These are phyloP conservation scores for Mitragyna speciosa DNA, from an alignment of 257 asterid genomes.

Conservation along the genomic window DNA sequence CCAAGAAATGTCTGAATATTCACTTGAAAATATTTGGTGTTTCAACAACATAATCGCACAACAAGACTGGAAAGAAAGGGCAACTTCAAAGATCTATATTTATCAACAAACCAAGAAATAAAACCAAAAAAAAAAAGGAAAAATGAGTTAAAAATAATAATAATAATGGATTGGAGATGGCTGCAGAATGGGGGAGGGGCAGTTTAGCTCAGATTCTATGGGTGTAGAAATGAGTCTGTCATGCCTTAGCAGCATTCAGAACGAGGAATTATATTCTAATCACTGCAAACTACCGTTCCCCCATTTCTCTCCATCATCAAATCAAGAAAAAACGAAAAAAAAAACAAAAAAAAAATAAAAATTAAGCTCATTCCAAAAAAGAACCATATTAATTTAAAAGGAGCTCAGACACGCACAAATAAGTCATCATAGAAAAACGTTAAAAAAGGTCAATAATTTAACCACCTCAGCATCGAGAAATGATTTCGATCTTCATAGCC, in stretches of 20 bases:
- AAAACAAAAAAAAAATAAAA: not conserved
- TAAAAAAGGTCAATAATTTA: constrained; percentile 6
- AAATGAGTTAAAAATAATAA: no score
- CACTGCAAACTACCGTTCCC: constrained; percentile 34
- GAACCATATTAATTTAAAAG: not conserved
- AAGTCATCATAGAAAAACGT: constrained; percentile 46
- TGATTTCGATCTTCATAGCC: constrained; percentile 55
- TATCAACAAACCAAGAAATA: not conserved
- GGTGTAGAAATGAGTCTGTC: constrained; percentile 56
- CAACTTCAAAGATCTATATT: no score
- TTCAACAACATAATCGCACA: not conserved
- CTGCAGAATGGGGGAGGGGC: not conserved
- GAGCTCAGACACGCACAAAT: constrained; percentile 93
- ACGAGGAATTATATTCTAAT: constrained; percentile 60
- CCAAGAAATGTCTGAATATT: no score
- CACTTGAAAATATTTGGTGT: not conserved
- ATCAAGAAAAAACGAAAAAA: not conserved
- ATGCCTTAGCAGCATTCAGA: constrained; percentile 50
- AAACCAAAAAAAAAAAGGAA: not conserved
- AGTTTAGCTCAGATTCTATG: constrained; percentile 62
- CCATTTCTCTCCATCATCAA: not conserved
- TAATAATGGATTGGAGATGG: not conserved
- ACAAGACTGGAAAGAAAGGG: no score
- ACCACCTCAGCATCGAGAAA: constrained; percentile 70
- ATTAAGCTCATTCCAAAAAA: no score